Percentiles rank a stretch among this genome's conserved stretches.
Evolutionary conservation across 2,329 filamentous ascomycete species (phyloP).

Genomic region (Diaporthe citri): DNA sequence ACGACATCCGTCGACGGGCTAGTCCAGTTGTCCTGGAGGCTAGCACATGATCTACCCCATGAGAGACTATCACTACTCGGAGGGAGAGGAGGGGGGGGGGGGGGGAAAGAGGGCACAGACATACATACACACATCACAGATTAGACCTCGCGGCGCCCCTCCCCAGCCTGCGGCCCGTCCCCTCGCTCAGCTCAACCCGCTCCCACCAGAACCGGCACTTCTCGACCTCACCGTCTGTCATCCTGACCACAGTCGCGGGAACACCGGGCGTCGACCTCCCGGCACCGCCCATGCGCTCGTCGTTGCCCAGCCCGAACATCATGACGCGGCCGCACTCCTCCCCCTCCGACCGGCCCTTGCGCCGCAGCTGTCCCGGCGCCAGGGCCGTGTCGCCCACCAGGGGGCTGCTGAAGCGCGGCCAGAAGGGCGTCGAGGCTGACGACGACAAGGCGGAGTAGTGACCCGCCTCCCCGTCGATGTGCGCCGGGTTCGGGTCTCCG

Average conservation of each 20-base stretch:
- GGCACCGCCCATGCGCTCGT: constrained; percentile 59
- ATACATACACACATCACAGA: not conserved
- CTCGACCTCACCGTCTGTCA: constrained; percentile 58
- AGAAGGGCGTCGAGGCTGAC: constrained; percentile 47
- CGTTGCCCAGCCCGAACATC: constrained; percentile 72
- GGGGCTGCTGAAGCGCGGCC: constrained; percentile 52
- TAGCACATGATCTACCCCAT: too few species aligned
- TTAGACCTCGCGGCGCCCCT: constrained; percentile 4
- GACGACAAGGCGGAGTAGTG: not conserved
- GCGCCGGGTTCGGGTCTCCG: constrained; percentile 39
- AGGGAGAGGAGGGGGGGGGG: not conserved
- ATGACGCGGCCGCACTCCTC: constrained; percentile 55
- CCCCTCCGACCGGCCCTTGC: constrained; percentile 25
- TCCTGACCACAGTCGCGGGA: constrained; percentile 56
- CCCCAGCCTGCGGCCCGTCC: constrained; percentile 48
- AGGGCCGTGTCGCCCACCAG: constrained; percentile 21
- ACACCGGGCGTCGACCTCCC: constrained; percentile 54
- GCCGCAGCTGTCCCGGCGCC: constrained; percentile 29
- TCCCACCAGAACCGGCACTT: constrained; percentile 74
- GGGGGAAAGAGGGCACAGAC: not conserved
- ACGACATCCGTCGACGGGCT: not conserved
- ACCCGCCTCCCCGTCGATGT: constrained; percentile 34
- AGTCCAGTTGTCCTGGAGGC: not conserved
- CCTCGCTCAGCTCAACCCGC: constrained; percentile 62
- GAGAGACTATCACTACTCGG: not conserved